Evolutionary conservation across 805 yeast species (phyloP).

Genomic region (Nakazawaea laoshanensis): DNA sequence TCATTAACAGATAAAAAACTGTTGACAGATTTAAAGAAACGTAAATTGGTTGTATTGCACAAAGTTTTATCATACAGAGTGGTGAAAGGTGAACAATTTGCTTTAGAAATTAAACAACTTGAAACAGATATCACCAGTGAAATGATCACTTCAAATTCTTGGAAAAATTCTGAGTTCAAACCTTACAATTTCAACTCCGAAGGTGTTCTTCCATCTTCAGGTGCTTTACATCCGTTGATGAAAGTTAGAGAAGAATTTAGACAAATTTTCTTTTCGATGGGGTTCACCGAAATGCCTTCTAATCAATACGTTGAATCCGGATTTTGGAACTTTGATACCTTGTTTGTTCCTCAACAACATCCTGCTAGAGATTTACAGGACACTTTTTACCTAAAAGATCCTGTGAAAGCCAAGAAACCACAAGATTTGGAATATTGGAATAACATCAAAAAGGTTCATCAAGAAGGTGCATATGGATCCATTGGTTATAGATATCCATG

Average conservation of each 20-base stretch:
- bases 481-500: constrained; percentile 98
- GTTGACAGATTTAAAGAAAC: constrained; percentile 81
- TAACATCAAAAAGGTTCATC: constrained; percentile 76
- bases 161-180: constrained; percentile 82
- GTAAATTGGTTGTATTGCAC: constrained; percentile 70
- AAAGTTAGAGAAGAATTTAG: constrained; percentile 97
- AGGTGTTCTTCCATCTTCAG: constrained; percentile 79
- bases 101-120: constrained; percentile 65
- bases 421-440: constrained; percentile 73
- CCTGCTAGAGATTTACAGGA: constrained; percentile 99
- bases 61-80: constrained; percentile 72
- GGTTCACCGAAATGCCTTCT: constrained; percentile 98
- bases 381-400: constrained; percentile 95
- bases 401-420: constrained; percentile 72
- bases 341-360: constrained; percentile 98
- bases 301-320: constrained; percentile 97
- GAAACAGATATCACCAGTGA: constrained; percentile 95
- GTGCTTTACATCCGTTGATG: constrained; percentile 94
- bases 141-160: constrained; percentile 75
- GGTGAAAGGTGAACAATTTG: constrained; percentile 76
- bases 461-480: constrained; percentile 86
- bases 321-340: constrained; percentile 97
- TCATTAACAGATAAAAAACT: constrained; percentile 53
- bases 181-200: constrained; percentile 95
- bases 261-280: constrained; percentile 95